A percentile compares a stretch with the other conserved stretches of the same genome.
These are phyloP conservation scores for Microthlaspi erraticum DNA, from an alignment of 345 rosid species.

Conservation along the genomic window DNA sequence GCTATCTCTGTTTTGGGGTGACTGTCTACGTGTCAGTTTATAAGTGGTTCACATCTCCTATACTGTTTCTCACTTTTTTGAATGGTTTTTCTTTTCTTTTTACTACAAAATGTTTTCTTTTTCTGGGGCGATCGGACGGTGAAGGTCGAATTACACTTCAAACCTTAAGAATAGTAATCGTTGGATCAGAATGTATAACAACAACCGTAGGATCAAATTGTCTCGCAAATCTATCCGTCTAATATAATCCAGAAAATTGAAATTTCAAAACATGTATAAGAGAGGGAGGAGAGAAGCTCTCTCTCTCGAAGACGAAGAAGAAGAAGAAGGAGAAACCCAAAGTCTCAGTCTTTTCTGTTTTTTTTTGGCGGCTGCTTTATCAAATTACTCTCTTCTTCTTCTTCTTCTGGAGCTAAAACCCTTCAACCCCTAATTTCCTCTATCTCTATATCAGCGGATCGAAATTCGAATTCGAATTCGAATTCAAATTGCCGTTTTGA, in stretches of 20 bases:
- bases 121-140: constrained; percentile 56
- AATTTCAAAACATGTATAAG: constrained; percentile 88
- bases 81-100: not conserved
- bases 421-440: constrained; percentile 28
- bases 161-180: constrained; percentile 57
- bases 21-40: constrained; percentile 38
- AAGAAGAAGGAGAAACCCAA: constrained; percentile 36
- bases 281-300: constrained; percentile 64
- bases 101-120: not conserved
- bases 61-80: not conserved
- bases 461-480: constrained; percentile 28
- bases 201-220: constrained; percentile 54
- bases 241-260: constrained; percentile 62
- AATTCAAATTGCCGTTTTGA: constrained; percentile 29
- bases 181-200: constrained; percentile 45
- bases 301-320: constrained; percentile 45
- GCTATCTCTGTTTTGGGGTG: constrained; percentile 9
- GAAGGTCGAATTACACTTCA: constrained; percentile 9
- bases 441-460: constrained; percentile 13
- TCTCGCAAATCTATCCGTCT: constrained; percentile 61
- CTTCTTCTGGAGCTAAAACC: constrained; percentile 26
- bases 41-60: not conserved
- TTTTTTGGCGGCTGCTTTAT: constrained; percentile 7
- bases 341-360: constrained; percentile 24
- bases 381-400: constrained; percentile 13